Evolutionary conservation across 208 protist species (phyloP).

Genomic region (Leishmania aethiopica): DNA sequence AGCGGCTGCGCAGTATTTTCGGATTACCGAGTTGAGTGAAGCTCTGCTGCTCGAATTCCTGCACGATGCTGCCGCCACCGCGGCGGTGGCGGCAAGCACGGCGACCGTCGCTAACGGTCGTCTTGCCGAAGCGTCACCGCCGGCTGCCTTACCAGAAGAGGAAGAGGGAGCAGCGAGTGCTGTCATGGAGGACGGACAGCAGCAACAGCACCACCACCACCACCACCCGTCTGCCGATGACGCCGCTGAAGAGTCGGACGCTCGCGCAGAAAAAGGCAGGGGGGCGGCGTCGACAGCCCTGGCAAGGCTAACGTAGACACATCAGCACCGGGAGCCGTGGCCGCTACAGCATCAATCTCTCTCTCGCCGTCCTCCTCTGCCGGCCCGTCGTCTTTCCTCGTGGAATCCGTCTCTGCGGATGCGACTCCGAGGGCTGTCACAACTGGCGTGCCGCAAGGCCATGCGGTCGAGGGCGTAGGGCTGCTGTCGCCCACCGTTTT

Average conservation of each 20-base stretch:
- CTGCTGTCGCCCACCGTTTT: constrained; percentile 2
- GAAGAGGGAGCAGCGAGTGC: too few relatives aligned
- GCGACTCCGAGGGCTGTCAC: background rate
- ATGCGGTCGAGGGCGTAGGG: background rate
- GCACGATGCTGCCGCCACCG: background rate
- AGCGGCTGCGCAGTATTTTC: background rate
- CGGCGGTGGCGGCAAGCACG: background rate
- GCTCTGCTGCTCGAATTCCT: background rate
- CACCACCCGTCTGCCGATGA: background rate
- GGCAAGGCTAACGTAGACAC: background rate
- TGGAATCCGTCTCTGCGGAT: background rate
- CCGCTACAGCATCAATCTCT: background rate
- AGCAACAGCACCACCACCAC: background rate
- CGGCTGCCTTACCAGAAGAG: background rate
- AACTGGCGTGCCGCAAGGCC: background rate
- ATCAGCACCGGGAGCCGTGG: background rate
- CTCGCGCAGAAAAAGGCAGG: background rate
- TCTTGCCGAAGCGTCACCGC: background rate
- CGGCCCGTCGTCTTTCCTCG: background rate
- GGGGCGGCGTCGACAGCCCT: background rate
- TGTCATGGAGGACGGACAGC: background rate
- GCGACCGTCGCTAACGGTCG: background rate
- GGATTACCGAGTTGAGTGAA: background rate
- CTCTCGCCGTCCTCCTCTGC: constrained; percentile 2
- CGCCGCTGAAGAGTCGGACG: background rate